These are phyloP conservation scores for Ceratobasidium sp. DNA, from an alignment of 1,284 basidiomycete species.

Conservation along the genomic window DNA sequence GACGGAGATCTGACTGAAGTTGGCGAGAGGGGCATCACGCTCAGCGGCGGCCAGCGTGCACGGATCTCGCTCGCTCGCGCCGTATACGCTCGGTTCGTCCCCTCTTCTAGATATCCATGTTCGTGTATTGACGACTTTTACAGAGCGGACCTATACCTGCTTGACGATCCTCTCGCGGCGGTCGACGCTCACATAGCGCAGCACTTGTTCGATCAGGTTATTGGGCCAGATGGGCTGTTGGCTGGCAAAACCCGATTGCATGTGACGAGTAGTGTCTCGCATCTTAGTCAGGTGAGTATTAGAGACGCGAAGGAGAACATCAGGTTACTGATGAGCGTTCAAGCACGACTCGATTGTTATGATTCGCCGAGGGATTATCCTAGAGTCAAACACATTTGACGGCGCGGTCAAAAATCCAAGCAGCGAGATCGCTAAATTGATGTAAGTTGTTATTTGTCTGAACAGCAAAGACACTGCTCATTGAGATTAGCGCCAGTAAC, in stretches of 20 bases:
- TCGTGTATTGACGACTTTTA: neutral
- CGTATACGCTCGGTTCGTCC: conserved; percentile 58
- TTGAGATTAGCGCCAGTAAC: conserved; percentile 38
- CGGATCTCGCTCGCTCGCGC: too few species aligned
- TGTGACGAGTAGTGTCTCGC: conserved; percentile 93
- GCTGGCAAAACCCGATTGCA: conserved; percentile 88
- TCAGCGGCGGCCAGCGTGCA: too few species aligned
- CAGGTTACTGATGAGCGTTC: neutral
- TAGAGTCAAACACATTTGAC: conserved; percentile 81
- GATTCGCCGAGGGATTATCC: conserved; percentile 85
- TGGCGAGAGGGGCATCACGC: too few species aligned
- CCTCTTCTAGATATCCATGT: neutral
- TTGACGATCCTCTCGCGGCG: conserved; percentile 69
- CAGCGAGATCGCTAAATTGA: conserved; percentile 81
- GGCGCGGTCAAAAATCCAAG: conserved; percentile 73
- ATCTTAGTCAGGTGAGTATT: conserved; percentile 60
- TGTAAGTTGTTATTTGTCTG: conserved; percentile 65
- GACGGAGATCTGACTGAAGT: too few species aligned
- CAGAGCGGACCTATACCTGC: conserved; percentile 69
- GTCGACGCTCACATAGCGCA: conserved; percentile 82
- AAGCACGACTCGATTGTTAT: conserved; percentile 85
- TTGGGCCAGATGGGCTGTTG: conserved; percentile 89
- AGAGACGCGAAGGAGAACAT: too few species aligned
- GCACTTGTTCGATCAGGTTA: conserved; percentile 82
- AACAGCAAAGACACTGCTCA: conserved; percentile 28